Evolutionary conservation across 345 rosid species (phyloP).

Genomic region (Eucalyptus rudis): DNA sequence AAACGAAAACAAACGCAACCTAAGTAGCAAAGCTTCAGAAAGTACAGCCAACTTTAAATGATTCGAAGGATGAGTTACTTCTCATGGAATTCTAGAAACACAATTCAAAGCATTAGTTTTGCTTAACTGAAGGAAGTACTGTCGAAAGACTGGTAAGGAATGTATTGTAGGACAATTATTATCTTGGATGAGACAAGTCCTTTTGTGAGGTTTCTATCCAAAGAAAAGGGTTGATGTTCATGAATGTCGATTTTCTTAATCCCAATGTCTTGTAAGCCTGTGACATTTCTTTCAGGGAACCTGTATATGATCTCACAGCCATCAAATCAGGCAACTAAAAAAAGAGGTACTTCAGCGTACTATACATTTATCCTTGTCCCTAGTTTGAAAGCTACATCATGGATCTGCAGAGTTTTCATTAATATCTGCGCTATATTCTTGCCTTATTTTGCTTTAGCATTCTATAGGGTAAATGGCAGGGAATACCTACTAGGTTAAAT

Average conservation of each 20-base stretch:
- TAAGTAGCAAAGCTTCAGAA: neutral
- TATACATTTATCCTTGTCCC: neutral
- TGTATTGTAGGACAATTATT: neutral
- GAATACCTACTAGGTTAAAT: slow-evolving; percentile 84
- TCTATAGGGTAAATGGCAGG: slow-evolving; percentile 74
- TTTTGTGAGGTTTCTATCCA: neutral
- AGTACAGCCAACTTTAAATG: neutral
- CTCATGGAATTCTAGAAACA: neutral
- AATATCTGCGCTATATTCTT: neutral
- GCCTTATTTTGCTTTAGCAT: slow-evolving; percentile 18
- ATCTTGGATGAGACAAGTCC: neutral
- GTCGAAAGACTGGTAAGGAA: neutral
- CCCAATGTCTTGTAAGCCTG: neutral
- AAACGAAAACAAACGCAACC: no score
- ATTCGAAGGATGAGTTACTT: neutral
- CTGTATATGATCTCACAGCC: neutral
- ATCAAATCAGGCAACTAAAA: slow-evolving; percentile 9
- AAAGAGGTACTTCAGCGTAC: slow-evolving; percentile 16
- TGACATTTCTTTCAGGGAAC: neutral
- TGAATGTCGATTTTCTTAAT: neutral
- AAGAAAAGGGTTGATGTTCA: neutral
- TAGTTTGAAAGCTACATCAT: neutral
- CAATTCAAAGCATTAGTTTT: neutral
- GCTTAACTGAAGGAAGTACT: neutral
- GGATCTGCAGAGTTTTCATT: neutral